These are phyloP conservation scores for Termitomyces sp. DNA, from an alignment of 768 basidiomycete genomes.

Conservation along the genomic window DNA sequence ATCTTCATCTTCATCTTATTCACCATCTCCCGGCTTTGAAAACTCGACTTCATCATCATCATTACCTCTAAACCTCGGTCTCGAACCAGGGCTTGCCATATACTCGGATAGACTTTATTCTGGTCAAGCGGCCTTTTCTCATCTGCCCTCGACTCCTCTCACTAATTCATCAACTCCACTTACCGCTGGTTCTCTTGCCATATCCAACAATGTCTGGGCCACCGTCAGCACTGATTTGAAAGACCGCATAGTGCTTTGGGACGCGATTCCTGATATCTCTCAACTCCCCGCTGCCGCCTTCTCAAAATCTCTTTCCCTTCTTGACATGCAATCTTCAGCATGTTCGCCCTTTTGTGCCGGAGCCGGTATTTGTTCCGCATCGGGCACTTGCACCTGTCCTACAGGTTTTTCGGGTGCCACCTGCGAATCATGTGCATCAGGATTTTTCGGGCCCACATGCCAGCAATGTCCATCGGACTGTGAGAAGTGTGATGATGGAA, in stretches of 20 bases:
- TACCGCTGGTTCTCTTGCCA: constrained; percentile 51
- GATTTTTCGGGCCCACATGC: constrained; percentile 74
- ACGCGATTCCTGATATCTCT: constrained; percentile 67
- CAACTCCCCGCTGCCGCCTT: constrained; percentile 53
- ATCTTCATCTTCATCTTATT: constrained; percentile 52
- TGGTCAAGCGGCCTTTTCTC: constrained; percentile 54
- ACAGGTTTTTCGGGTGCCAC: constrained; percentile 71
- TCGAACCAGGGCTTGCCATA: constrained; percentile 62
- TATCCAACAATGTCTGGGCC: constrained; percentile 67
- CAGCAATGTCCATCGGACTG: constrained; percentile 66
- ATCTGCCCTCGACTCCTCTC: constrained; percentile 45
- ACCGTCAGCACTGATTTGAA: constrained; percentile 52
- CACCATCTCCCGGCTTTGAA: constrained; percentile 57
- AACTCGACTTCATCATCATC: constrained; percentile 47
- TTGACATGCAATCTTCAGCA: constrained; percentile 64
- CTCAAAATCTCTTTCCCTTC: constrained; percentile 44
- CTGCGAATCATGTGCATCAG: constrained; percentile 71
- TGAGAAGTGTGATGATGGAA: constrained; percentile 69
- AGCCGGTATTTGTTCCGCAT: constrained; percentile 62
- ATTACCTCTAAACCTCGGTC: constrained; percentile 61
- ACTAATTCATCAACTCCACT: constrained; percentile 45
- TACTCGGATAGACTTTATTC: constrained; percentile 61
- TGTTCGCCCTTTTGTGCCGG: constrained; percentile 77
- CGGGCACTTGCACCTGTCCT: constrained; percentile 67
- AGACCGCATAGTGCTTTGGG: constrained; percentile 68